Conservation (phyloP, 164 flowering plant genomes). For the Piper betle region DNA sequence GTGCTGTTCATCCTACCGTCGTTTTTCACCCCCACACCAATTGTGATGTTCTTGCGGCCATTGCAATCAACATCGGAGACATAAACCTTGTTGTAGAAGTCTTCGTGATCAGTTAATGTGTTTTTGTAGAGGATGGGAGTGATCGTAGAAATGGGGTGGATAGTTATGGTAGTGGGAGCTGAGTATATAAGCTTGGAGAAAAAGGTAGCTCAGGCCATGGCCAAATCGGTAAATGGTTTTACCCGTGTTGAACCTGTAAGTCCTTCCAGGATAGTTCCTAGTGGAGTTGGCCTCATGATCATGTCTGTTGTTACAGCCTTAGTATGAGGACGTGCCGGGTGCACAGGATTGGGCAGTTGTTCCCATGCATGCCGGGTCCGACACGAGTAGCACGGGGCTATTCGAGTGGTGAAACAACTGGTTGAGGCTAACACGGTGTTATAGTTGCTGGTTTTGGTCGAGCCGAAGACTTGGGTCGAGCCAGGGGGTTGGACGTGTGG, state of each 20-base stretch:
- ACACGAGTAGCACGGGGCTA: too few species aligned
- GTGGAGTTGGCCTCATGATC: constrained; percentile 48
- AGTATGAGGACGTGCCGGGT: too few species aligned
- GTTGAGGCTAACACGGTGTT: too few species aligned
- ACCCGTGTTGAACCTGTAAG: constrained; percentile 56
- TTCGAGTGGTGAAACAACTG: too few species aligned
- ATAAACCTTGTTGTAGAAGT: constrained; percentile 16
- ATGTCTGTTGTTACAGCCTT: too few species aligned
- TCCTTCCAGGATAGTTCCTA: constrained; percentile 44
- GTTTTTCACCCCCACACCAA: constrained; percentile 33
- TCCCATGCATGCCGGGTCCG: too few species aligned
- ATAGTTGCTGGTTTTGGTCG: too few species aligned
- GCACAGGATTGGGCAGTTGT: too few species aligned
- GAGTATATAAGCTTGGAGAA: constrained; percentile 19
- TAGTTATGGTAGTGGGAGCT: constrained; percentile 25
- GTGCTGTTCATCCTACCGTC: constrained; percentile 26
- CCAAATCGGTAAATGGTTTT: constrained; percentile 36
- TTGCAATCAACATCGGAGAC: constrained; percentile 22
- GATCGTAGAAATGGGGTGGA: not conserved
- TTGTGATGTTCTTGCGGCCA: constrained; percentile 11
- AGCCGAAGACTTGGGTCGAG: too few species aligned
- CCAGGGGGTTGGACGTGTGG: too few species aligned
- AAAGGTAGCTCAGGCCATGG: constrained; percentile 52
- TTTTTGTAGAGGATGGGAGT: not conserved
- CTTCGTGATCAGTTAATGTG: not conserved